These are phyloP conservation scores for Fistulinella cinereoalba DNA, from an alignment of 1,284 basidiomycete species.

Conservation along the genomic window DNA sequence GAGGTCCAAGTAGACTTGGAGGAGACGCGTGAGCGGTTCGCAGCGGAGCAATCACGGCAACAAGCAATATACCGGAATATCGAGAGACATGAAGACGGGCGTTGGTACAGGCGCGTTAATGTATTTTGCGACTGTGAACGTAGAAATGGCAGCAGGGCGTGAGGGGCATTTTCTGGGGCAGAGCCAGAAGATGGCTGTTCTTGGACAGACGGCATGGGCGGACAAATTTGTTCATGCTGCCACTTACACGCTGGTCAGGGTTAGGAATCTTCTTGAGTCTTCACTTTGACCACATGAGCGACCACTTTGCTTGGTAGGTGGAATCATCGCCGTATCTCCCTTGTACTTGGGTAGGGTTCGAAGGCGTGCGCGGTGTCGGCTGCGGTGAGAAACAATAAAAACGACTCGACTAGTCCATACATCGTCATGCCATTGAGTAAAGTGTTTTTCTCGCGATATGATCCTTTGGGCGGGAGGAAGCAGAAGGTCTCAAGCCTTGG, in stretches of 20 bases:
- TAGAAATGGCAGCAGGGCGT: constrained; percentile 78
- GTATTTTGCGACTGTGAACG: constrained; percentile 84
- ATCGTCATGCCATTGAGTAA: too few species aligned
- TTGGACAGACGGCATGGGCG: constrained; percentile 25
- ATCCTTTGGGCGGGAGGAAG: too few species aligned
- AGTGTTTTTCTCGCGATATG: too few species aligned
- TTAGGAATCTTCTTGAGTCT: not conserved
- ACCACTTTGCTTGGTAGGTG: too few species aligned
- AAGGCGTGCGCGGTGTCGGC: too few species aligned
- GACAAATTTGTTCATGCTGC: not conserved
- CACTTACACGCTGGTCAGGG: constrained; percentile 1
- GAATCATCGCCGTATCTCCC: too few species aligned
- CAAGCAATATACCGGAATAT: constrained; percentile 68
- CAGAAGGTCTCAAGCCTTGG: too few species aligned
- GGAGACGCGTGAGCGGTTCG: constrained; percentile 16
- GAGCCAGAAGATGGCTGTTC: constrained; percentile 13
- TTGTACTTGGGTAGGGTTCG: too few species aligned
- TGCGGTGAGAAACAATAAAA: too few species aligned
- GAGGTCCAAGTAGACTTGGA: constrained; percentile 78
- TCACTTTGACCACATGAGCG: too few species aligned
- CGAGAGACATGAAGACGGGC: constrained; percentile 90
- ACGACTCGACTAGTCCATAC: too few species aligned
- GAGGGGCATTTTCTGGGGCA: constrained; percentile 36
- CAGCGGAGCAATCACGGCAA: not conserved
- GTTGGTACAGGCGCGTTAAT: constrained; percentile 81